Evolutionary conservation across 768 basidiomycete species (phyloP), one percentile per base, ranked within the genome.

Genomic region (Panaeolus papilionaceus): DNA sequence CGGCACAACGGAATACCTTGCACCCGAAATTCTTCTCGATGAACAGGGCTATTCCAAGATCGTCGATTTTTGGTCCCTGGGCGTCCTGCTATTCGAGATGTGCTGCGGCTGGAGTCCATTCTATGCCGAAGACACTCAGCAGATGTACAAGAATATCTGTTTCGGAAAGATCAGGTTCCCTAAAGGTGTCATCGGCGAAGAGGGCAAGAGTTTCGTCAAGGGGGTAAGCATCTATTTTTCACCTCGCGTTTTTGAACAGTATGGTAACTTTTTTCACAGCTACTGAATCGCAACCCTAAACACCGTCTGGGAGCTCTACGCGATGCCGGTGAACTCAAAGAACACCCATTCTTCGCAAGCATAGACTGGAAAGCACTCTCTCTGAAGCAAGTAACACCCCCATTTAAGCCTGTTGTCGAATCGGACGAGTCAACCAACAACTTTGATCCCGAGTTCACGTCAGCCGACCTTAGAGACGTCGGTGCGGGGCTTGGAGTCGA

Each of bases 41-140:
- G 98, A 99, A 75, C 95, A 97, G 70, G 98, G 98, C 12, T 99
- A 99, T 79, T 95, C 93, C 58, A 99, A 99, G 80, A 90, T 98
- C 62, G 98, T 99, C 72, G 98, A 99, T 77, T 99, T 99, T 77
- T 99, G 98, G 96, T 93, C 92, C 61, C 81, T 98, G 20, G 97
- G 96, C 39, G 98, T 99, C 1, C 84, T 99, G 38, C 84, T 99
- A 26, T 99, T 99, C 76, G 98, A 99, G 81, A 99, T 99, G 98
- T 99, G 98, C 74, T 99, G 98, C 72, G 98, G 98, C 6, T 99
- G 98, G 98, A 95, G 93, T 76, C 98, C 98, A 47, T 99, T 99
- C 81, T 99, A 99, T 75, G 96, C 97, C 18, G 98, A 99, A 75
- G 98, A 99, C 76, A 98, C 95, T 4, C 97, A 99, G 77, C 94